A percentile compares a stretch with the other conserved stretches of the same genome.
Evolutionary conservation across 371 early-diverging fungal genomes (phyloP).

Genomic region (Apophysomyces sp.): DNA sequence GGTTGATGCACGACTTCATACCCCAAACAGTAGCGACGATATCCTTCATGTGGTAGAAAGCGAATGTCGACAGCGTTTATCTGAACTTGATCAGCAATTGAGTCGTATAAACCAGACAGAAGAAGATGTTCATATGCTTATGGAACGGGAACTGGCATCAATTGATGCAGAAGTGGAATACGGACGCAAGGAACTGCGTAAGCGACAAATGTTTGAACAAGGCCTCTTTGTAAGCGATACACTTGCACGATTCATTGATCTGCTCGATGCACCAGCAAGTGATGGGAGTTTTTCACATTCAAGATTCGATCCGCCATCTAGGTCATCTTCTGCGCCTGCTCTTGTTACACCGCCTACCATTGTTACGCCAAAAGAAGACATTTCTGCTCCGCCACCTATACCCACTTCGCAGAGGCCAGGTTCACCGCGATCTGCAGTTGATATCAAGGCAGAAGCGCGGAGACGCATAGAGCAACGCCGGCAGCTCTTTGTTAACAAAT

Average conservation of each 20-base stretch:
- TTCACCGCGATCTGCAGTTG: conserved; percentile 41
- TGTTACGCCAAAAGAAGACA: background rate
- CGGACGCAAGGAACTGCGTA: conserved; percentile 12
- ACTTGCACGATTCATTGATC: conserved; percentile 38
- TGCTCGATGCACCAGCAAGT: conserved; percentile 9
- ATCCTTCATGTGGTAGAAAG: background rate
- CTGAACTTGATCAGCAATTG: background rate
- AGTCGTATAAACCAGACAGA: background rate
- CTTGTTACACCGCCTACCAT: conserved; percentile 1
- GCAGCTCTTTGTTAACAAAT: conserved; percentile 18
- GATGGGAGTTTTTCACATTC: background rate
- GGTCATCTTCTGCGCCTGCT: conserved; percentile 4
- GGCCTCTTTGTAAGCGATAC: conserved; percentile 36
- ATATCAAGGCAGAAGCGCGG: conserved; percentile 47
- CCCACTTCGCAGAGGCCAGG: conserved; percentile 40
- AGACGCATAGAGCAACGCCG: conserved; percentile 36
- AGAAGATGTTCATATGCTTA: conserved; percentile 5
- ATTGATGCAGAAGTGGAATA: conserved; percentile 16
- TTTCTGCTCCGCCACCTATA: conserved; percentile 30
- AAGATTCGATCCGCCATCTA: background rate
- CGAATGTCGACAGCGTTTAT: background rate
- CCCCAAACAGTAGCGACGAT: background rate
- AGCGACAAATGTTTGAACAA: conserved; percentile 49
- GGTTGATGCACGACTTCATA: conserved; percentile 33
- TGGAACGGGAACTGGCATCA: conserved; percentile 11